Base-by-base conservation (phyloP, 768 basidiomycete genomes). In the Lactifluus volemus region DNA sequence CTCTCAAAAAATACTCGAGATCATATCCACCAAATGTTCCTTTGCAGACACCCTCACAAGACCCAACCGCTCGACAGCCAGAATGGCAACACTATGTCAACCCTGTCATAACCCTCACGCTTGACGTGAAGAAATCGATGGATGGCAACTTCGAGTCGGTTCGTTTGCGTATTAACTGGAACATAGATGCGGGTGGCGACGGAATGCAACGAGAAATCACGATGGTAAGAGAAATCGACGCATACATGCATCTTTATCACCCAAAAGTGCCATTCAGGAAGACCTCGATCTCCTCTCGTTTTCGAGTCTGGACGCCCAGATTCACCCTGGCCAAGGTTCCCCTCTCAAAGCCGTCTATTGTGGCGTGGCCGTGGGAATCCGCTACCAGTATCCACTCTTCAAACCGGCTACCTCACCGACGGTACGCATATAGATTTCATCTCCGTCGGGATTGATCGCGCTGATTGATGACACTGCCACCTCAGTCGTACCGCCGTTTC, bases 81-180 rank as follows among this genome's bases (percentile, higher is more conserved):
- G 86, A 88, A 69, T 91, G 89, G 89, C 85, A 89, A 67, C 88
- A 90, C 68, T 89, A 84, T 66, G 79, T 80, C 19, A 88, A 90
- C 65, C 88, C 89, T 1, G 71, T 78, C 53, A 80, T 91, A 60
- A 78, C 74, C 42, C 77, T 90, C 34, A 71, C 80, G 25, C 75
- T 91, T 34, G 87, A 91, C 68, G 75, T 78, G 38, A 84, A 78
- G 69, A 74, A 78, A 30, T 72, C 72, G 5, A 72, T 74, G 14
- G 49, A 53, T 34, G 32, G 5, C 21, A 77, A 79, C 42, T 75
- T 87, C 4, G 81, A 84, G 63, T 88, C 86, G 48, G 81, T 87
- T 63, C 75, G 84, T 42, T 70, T 89, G 63, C 81, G 82, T 34
- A 81, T 90, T 48, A 47, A 83, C 45, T 90, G 88, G 88, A 75